phyloP scores from a whole-genome alignment of 2,329 filamentous ascomycete genomes.

The Hymenoscyphus fructigenus region DNA sequence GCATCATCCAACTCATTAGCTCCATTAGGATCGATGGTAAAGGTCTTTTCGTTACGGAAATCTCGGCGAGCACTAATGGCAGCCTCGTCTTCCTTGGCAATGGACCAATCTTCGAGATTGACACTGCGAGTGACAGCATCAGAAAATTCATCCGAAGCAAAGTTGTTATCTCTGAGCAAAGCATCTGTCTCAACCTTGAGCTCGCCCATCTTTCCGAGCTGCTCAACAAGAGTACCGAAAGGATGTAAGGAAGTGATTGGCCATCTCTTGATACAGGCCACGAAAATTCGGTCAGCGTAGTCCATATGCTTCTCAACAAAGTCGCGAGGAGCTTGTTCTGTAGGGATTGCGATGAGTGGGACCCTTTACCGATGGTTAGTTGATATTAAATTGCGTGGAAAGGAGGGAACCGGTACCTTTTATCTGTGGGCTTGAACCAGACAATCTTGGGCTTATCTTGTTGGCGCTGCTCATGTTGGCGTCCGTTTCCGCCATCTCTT shows the following conservation, averaged over 20 bases:
- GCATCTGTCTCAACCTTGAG: constrained; percentile 97
- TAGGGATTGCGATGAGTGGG: constrained; percentile 95
- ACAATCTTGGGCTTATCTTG: constrained; percentile 99
- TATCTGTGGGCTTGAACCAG: constrained; percentile 98
- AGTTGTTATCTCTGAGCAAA: constrained; percentile 96
- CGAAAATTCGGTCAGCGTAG: constrained; percentile 96
- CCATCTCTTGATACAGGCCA: constrained; percentile 99
- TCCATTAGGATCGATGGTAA: constrained; percentile 89
- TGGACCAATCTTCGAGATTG: constrained; percentile 86
- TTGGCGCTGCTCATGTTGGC: constrained; percentile 75
- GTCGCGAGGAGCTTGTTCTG: constrained; percentile 93
- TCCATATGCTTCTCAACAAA: constrained; percentile 99
- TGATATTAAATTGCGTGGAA: neutral
- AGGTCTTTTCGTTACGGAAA: constrained; percentile 83
- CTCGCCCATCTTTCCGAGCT: constrained; percentile 95
- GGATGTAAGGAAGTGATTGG: constrained; percentile 99
- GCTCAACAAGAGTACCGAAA: constrained; percentile 95
- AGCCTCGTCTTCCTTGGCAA: constrained; percentile 78
- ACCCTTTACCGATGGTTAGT: constrained; percentile 47
- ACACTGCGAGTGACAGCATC: constrained; percentile 94
- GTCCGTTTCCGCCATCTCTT: constrained; percentile 72
- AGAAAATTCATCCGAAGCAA: constrained; percentile 94
- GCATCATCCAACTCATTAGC: constrained; percentile 88
- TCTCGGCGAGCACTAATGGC: constrained; percentile 76
- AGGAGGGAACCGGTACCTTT: constrained; percentile 8